A percentile compares a stretch with the other conserved stretches of the same genome.
phyloP scores from a whole-genome alignment of 2,329 filamentous ascomycete species.

The Hymenoscyphus occultus region DNA sequence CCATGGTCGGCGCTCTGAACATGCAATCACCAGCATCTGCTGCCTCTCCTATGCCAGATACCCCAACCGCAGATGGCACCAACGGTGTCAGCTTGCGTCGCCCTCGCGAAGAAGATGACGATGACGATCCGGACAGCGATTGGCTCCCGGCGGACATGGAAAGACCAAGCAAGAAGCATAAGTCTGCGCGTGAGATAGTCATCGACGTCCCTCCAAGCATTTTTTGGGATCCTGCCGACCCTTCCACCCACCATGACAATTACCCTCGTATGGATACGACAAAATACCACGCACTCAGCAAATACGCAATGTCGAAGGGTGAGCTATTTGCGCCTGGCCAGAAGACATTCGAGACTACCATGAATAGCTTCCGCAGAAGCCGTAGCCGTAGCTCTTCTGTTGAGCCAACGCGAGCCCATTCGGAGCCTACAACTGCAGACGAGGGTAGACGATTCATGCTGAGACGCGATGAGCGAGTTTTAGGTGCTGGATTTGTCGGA shows the following conservation, averaged over 20 bases:
- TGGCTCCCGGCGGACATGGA: constrained; percentile 31
- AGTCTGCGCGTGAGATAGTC: constrained; percentile 57
- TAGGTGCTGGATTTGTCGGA: constrained; percentile 15
- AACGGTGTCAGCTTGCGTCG: constrained; percentile 31
- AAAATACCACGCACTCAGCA: constrained; percentile 53
- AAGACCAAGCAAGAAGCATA: constrained; percentile 46
- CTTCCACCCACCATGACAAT: constrained; percentile 55
- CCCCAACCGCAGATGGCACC: constrained; percentile 13
- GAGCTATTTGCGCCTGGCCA: constrained; percentile 54
- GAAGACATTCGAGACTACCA: constrained; percentile 42
- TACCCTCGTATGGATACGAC: constrained; percentile 64
- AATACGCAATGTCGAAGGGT: constrained; percentile 48
- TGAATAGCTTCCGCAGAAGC: constrained; percentile 32
- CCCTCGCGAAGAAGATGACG: constrained; percentile 31
- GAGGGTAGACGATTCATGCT: constrained; percentile 28
- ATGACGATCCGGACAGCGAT: constrained; percentile 19
- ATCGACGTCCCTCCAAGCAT: constrained; percentile 52
- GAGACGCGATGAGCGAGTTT: constrained; percentile 33
- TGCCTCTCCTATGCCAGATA: constrained; percentile 20
- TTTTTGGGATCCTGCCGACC: constrained; percentile 56
- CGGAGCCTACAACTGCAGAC: constrained; percentile 28
- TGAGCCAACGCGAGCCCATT: constrained; percentile 29
- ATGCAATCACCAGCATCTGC: constrained; percentile 34
- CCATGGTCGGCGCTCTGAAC: constrained; percentile 34
- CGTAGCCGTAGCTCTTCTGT: constrained; percentile 27